These are phyloP conservation scores for Monilinia vaccinii-corymbosi DNA, from an alignment of 2,329 filamentous ascomycete species.

Conservation along the genomic window DNA sequence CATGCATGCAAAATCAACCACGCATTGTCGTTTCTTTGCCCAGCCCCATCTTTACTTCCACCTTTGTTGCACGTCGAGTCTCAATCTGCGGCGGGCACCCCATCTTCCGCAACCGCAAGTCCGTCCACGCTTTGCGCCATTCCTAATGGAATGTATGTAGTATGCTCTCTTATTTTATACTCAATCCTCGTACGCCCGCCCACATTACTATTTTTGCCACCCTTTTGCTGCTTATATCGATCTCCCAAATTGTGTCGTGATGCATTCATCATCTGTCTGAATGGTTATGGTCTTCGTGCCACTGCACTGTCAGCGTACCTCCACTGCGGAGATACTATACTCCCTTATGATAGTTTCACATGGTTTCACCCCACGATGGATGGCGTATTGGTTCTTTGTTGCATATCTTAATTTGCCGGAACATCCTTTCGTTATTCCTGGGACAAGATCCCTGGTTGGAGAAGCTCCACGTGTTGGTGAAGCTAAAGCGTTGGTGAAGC, in stretches of 20 bases:
- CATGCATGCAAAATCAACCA: not conserved
- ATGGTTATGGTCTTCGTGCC: not conserved
- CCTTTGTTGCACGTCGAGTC: conserved; percentile 5
- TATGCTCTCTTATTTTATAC: not conserved
- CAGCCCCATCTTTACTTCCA: not conserved
- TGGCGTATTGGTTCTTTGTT: not conserved
- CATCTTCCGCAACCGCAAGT: not conserved
- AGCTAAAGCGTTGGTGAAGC: not conserved
- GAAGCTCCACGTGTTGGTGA: not conserved
- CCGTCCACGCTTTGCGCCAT: not conserved
- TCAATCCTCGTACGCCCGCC: not conserved
- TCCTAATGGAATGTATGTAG: not conserved
- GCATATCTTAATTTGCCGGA: conserved; percentile 1
- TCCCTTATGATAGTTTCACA: not conserved
- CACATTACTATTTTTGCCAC: not conserved
- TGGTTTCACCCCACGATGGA: not conserved
- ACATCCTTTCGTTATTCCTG: not conserved
- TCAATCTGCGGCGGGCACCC: not conserved
- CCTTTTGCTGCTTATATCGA: not conserved
- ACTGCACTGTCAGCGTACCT: not conserved
- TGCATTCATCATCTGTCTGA: not conserved
- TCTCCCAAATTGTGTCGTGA: not conserved
- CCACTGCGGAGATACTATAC: not conserved
- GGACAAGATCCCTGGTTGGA: not conserved
- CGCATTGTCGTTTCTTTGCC: not conserved